phyloP scores from a whole-genome alignment of 2,329 filamentous ascomycete species.

The Curvularia eragrostidis region DNA sequence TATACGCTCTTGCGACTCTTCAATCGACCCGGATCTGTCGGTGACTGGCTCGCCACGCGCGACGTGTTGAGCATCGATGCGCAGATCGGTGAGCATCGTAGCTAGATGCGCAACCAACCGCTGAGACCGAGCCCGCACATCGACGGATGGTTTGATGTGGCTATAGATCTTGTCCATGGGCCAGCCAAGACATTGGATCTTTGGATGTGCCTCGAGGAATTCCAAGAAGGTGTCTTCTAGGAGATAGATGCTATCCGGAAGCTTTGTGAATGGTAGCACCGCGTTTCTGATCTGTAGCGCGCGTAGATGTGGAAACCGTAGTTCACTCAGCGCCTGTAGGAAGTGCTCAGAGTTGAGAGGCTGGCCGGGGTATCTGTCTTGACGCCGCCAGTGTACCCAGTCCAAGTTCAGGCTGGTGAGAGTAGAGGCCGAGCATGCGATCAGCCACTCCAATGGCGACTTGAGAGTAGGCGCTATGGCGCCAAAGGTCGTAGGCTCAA shows the following conservation, averaged over 20 bases:
- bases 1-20: slow-evolving; percentile 29
- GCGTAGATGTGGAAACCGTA: slow-evolving; percentile 53
- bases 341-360: slow-evolving; percentile 16
- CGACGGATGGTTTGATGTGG: slow-evolving; percentile 30
- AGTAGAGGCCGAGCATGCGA: slow-evolving; percentile 30
- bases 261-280: slow-evolving; percentile 45
- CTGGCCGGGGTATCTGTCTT: slow-evolving; percentile 19
- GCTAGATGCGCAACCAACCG: slow-evolving; percentile 51
- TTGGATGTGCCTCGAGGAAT: slow-evolving; percentile 55
- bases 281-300: slow-evolving; percentile 57
- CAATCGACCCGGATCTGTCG: slow-evolving; percentile 27
- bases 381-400: slow-evolving; percentile 44
- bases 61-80: slow-evolving; percentile 50
- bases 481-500: slow-evolving; percentile 1
- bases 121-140: slow-evolving; percentile 32
- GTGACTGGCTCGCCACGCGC: slow-evolving; percentile 41
- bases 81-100: slow-evolving; percentile 50
- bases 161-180: slow-evolving; percentile 56
- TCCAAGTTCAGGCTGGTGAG: slow-evolving; percentile 46
- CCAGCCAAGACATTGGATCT: slow-evolving; percentile 55
- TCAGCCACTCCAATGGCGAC: slow-evolving; percentile 26
- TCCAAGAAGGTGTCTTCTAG: slow-evolving; percentile 48
- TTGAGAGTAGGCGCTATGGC: slow-evolving; percentile 13
- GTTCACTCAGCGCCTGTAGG: slow-evolving; percentile 39
- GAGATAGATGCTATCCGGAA: slow-evolving; percentile 49